Evolutionary conservation across 768 basidiomycete genomes (phyloP), one percentile per base, ranked within the genome.

Genomic region (Lentinus tigrinus): DNA sequence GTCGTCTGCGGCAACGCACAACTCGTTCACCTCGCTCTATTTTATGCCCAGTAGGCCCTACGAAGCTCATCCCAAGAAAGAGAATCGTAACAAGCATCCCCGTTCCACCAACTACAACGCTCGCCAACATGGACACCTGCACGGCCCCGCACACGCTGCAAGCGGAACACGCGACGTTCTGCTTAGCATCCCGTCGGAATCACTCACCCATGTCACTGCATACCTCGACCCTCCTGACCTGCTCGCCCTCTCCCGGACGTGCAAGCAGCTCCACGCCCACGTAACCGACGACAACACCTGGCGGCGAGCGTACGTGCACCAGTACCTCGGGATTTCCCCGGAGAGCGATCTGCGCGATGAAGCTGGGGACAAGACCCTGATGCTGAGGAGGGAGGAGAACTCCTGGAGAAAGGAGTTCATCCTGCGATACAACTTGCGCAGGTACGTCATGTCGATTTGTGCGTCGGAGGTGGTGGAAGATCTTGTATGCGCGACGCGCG

Each of bases 261-360:
- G 78, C 72, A 74, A 69, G 47, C 67, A 66, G 57, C 77, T 91
- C 55, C 76, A 79, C 67, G 74, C 79, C 61, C 90, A 91, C 78
- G 74, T 91, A 78, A 80, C 80, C 54, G 80, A 89, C 65, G 91
- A 94, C 58, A 85, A 83, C 66, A 92, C 89, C 36, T 94, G 91
- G 91, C 78, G 81, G 50, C 76, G 83, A 21, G 91, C 92, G 27
- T 91, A 90, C 70, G 74, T 85, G 60, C 81, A 77, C 52, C 85
- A 87, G 68, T 85, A 84, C 67, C 69, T 91, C 43, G 84, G 82
- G 48, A 80, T 91, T 52, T 72, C 77, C 9, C 90, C 89, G 17
- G 88, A 92, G 71, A 72, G 72, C 54, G 81, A 84, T 58, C 70
- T 87, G 31, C 67, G 77, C 34, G 62, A 68, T 54, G 70, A 79